Evolutionary conservation across 177 flowering plant genomes (phyloP).

Genomic region (Vitis hybrid): DNA sequence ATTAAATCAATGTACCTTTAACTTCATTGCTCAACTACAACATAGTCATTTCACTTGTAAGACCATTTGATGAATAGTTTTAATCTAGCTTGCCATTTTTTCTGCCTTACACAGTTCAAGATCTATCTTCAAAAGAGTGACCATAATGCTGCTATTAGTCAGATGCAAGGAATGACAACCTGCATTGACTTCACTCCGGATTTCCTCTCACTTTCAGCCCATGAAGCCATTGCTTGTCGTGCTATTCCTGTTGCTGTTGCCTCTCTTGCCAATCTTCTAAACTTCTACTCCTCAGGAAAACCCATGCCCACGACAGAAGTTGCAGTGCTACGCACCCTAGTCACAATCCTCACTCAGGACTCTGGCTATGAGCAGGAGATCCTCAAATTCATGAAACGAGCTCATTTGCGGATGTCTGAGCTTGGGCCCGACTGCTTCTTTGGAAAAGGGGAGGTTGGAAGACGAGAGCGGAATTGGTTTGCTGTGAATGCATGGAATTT

Average conservation of each 20-base stretch:
- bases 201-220: constrained; percentile 84
- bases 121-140: constrained; percentile 76
- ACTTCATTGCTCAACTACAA: neutral
- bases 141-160: constrained; percentile 49
- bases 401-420: constrained; percentile 48
- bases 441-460: constrained; percentile 79
- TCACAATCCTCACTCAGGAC: constrained; percentile 58
- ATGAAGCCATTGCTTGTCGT: constrained; percentile 85
- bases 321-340: constrained; percentile 65
- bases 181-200: constrained; percentile 88
- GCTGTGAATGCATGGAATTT: constrained; percentile 78
- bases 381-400: constrained; percentile 53
- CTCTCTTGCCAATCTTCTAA: constrained; percentile 60
- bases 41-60: neutral
- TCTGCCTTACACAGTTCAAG: constrained; percentile 63
- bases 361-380: constrained; percentile 50
- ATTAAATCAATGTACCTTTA: too few relatives aligned
- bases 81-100: constrained; percentile 1
- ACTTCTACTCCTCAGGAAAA: constrained; percentile 57
- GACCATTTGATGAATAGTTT: neutral
- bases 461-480: constrained; percentile 83
- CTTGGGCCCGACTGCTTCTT: constrained; percentile 65
- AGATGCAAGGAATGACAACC: constrained; percentile 69
- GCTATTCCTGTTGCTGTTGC: constrained; percentile 81
- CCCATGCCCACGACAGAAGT: constrained; percentile 72